Evolutionary conservation across 78 protist species (phyloP).

Genomic region (Tieghemostelium lacteum): DNA sequence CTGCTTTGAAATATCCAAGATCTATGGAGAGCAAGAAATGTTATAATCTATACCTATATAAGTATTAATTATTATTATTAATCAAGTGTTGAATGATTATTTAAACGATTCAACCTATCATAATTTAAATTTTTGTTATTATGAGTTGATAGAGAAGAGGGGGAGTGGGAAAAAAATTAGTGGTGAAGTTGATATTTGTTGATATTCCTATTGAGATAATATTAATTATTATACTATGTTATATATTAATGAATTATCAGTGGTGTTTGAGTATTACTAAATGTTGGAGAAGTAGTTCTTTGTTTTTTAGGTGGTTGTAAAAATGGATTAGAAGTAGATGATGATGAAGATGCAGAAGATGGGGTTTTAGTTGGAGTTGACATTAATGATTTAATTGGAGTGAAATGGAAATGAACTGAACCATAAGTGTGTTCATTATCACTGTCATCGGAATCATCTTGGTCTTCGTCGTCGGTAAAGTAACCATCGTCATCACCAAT

Average conservation of each 20-base stretch:
- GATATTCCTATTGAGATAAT: too few relatives aligned
- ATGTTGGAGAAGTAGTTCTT: slow-evolving; percentile 47
- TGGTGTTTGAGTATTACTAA: background rate
- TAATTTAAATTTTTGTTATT: too few relatives aligned
- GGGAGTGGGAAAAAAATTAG: too few relatives aligned
- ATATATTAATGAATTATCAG: slow-evolving; percentile 23
- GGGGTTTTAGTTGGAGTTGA: background rate
- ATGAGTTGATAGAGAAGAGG: too few relatives aligned
- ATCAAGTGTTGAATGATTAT: too few relatives aligned
- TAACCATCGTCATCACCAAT: background rate
- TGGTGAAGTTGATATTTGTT: too few relatives aligned
- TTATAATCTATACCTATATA: too few relatives aligned
- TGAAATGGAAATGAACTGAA: background rate
- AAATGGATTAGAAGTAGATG: slow-evolving; percentile 49
- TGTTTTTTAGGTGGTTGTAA: slow-evolving; percentile 77
- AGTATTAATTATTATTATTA: too few relatives aligned
- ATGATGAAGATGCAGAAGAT: background rate
- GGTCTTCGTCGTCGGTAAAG: slow-evolving; percentile 44
- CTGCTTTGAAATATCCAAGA: too few relatives aligned
- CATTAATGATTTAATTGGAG: slow-evolving; percentile 33
- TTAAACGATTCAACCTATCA: too few relatives aligned
- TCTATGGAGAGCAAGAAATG: too few relatives aligned
- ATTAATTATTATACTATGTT: background rate
- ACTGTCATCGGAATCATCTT: slow-evolving; percentile 37
- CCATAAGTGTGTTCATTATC: background rate